Percentiles rank a stretch among this genome's conserved stretches.
These are phyloP conservation scores for Cladobotryum mycophilum DNA, from an alignment of 2,329 filamentous ascomycete genomes.

Conservation along the genomic window DNA sequence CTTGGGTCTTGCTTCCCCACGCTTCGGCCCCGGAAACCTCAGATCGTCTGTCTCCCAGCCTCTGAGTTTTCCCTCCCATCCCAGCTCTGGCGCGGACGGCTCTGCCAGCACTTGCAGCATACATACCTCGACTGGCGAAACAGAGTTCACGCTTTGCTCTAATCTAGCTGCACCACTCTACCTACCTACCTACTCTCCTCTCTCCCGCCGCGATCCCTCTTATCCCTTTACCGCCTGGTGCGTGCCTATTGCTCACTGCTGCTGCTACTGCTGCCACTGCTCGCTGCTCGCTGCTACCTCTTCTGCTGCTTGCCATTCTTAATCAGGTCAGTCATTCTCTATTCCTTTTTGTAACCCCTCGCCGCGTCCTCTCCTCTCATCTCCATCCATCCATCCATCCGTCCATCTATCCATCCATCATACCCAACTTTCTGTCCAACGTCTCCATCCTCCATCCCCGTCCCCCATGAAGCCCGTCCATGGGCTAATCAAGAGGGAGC, in stretches of 20 bases:
- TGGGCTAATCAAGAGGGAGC: conserved; percentile 22
- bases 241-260: conserved; percentile 2
- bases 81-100: conserved; percentile 10
- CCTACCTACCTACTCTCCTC: not conserved
- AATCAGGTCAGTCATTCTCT: conserved; percentile 23
- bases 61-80: conserved; percentile 24
- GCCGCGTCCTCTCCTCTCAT: conserved; percentile 15
- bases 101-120: conserved; percentile 28
- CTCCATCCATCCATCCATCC: conserved; percentile 10
- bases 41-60: conserved; percentile 25
- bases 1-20: conserved; percentile 27
- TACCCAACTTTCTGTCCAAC: conserved; percentile 4
- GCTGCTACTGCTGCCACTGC: conserved; percentile 17
- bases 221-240: conserved; percentile 14
- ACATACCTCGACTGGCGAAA: conserved; percentile 27
- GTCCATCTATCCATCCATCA: not conserved
- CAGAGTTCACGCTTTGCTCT: conserved; percentile 15
- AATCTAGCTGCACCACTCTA: conserved; percentile 7
- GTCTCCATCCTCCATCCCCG: conserved; percentile 11
- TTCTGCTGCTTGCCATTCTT: conserved; percentile 15
- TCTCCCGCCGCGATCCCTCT: conserved; percentile 7
- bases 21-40: conserved; percentile 20
- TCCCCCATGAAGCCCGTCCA: conserved; percentile 23
- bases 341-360: conserved; percentile 8
- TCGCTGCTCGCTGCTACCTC: conserved; percentile 15